These are phyloP conservation scores for Solanum habrochaites DNA, from an alignment of 257 asterid genomes.

Conservation along the genomic window DNA sequence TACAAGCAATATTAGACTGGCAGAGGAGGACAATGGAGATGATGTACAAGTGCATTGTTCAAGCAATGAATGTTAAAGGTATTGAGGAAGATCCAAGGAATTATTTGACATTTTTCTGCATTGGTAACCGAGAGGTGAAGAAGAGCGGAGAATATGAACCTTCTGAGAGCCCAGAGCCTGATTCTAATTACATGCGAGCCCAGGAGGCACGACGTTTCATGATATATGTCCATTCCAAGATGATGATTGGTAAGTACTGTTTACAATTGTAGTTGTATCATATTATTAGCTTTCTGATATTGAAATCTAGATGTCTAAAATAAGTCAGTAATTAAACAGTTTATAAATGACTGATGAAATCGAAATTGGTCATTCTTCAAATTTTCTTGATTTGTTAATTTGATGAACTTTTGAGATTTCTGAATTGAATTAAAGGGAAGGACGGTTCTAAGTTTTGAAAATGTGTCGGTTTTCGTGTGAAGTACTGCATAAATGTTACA, in stretches of 20 bases:
- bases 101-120: slow-evolving; percentile 75
- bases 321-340: background rate
- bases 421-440: background rate
- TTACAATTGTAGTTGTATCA: background rate
- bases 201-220: slow-evolving; percentile 82
- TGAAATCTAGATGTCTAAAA: background rate
- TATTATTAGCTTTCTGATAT: background rate
- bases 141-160: slow-evolving; percentile 81
- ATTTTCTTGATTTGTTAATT: background rate
- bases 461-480: background rate
- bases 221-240: slow-evolving; percentile 86
- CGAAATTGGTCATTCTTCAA: background rate
- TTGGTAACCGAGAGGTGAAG: slow-evolving; percentile 73
- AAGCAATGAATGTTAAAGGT: slow-evolving; percentile 55
- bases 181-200: slow-evolving; percentile 54
- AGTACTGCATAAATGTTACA: background rate
- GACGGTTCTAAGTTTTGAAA: background rate
- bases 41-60: slow-evolving; percentile 66
- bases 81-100: slow-evolving; percentile 70
- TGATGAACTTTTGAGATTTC: background rate
- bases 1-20: slow-evolving; percentile 88
- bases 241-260: slow-evolving; percentile 66
- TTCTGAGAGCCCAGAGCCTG: slow-evolving; percentile 62
- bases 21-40: slow-evolving; percentile 76
- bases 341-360: background rate